Evolutionary conservation across 2,329 filamentous ascomycete species (phyloP).

Genomic region (Exophiala aquamarina): DNA sequence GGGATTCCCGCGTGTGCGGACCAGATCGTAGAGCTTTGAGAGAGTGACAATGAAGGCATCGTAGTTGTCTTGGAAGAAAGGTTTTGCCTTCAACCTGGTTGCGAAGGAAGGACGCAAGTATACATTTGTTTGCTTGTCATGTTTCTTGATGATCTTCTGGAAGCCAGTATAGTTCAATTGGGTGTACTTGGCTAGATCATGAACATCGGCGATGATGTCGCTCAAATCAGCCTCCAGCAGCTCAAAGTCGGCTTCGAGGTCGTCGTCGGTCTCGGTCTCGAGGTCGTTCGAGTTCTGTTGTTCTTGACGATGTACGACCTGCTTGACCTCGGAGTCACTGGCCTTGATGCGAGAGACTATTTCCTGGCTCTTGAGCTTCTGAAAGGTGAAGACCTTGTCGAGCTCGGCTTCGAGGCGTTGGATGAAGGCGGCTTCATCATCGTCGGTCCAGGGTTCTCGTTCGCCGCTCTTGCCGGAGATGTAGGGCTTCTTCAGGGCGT

Average conservation of each 20-base stretch:
- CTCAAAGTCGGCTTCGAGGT: slow-evolving; percentile 85
- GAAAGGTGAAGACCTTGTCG: slow-evolving; percentile 96
- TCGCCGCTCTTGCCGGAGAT: slow-evolving; percentile 52
- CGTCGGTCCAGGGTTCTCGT: slow-evolving; percentile 77
- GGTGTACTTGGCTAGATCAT: slow-evolving; percentile 96
- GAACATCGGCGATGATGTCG: slow-evolving; percentile 97
- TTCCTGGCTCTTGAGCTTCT: slow-evolving; percentile 95
- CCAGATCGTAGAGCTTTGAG: slow-evolving; percentile 91
- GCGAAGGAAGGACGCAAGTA: slow-evolving; percentile 95
- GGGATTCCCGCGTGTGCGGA: slow-evolving; percentile 88
- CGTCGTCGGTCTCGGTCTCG: slow-evolving; percentile 35
- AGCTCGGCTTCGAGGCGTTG: slow-evolving; percentile 84
- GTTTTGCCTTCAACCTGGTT: slow-evolving; percentile 87
- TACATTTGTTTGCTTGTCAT: slow-evolving; percentile 97
- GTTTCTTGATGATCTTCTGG: slow-evolving; percentile 99
- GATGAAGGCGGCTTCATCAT: slow-evolving; percentile 88
- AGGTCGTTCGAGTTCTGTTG: slow-evolving; percentile 42
- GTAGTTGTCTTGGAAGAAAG: slow-evolving; percentile 99
- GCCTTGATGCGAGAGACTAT: slow-evolving; percentile 86
- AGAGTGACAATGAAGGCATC: slow-evolving; percentile 93
- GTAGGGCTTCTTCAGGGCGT: slow-evolving; percentile 74
- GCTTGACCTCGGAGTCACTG: slow-evolving; percentile 84
- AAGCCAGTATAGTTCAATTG: slow-evolving; percentile 99
- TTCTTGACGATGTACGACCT: slow-evolving; percentile 76
- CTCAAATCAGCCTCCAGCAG: slow-evolving; percentile 91